Evolutionary conservation across 768 basidiomycete species (phyloP).

Genomic region (Kwoniella europaea): DNA sequence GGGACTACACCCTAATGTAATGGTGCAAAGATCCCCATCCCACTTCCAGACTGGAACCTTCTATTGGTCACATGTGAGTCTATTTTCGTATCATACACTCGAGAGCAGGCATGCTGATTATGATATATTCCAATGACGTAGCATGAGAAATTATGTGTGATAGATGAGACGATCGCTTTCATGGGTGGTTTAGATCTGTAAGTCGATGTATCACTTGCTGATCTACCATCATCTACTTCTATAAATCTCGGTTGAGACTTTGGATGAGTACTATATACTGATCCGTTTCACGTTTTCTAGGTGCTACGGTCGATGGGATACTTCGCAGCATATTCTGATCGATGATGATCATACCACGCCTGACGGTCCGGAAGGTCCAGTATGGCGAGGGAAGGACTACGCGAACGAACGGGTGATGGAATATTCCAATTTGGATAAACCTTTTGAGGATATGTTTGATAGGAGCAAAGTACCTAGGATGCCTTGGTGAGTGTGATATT

Average conservation of each 20-base stretch:
- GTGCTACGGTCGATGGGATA: slow-evolving; percentile 76
- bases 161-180: slow-evolving; percentile 95
- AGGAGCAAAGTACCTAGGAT: slow-evolving; percentile 85
- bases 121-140: slow-evolving; percentile 51
- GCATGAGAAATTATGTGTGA: slow-evolving; percentile 98
- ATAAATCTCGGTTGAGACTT: not conserved
- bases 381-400: slow-evolving; percentile 97
- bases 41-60: slow-evolving; percentile 97
- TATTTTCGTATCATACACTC: not conserved
- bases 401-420: slow-evolving; percentile 86
- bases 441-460: slow-evolving; percentile 94
- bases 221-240: not conserved
- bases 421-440: slow-evolving; percentile 83
- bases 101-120: too few species aligned
- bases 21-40: slow-evolving; percentile 95
- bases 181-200: slow-evolving; percentile 97
- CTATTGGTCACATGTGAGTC: slow-evolving; percentile 94
- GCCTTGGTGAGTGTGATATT: slow-evolving; percentile 74
- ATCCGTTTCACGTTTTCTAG: slow-evolving; percentile 17
- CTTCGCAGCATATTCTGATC: slow-evolving; percentile 84
- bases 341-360: slow-evolving; percentile 72
- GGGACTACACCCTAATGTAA: slow-evolving; percentile 84
- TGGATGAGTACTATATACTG: not conserved
- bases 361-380: slow-evolving; percentile 66
- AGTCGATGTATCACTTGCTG: slow-evolving; percentile 53